phyloP scores from a whole-genome alignment of 805 yeast genomes.

The Yarrowia sp. region DNA sequence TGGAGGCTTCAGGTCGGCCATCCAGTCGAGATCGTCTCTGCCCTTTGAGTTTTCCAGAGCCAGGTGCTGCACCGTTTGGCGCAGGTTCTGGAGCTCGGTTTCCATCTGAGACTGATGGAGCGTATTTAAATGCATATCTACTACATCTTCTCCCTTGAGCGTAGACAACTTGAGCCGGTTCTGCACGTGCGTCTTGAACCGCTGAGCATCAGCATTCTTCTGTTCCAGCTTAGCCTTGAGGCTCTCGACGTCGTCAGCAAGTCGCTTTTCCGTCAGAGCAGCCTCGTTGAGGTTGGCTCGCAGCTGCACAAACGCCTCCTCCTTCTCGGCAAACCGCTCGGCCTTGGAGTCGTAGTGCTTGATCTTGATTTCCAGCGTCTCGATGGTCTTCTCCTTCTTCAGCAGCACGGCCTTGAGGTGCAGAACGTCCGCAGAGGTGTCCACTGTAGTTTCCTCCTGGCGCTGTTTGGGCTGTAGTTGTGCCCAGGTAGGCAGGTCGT shows the following conservation, averaged over 20 bases:
- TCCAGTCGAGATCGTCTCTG: constrained; percentile 5
- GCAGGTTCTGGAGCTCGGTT: constrained; percentile 1
- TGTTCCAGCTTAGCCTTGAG: constrained; percentile 2
- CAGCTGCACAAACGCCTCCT: constrained; percentile 6
- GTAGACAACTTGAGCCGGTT: constrained; percentile 13
- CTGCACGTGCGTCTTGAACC: constrained; percentile 12
- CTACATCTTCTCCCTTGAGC: constrained; percentile 18
- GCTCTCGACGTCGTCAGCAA: neutral
- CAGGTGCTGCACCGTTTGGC: constrained; percentile 12
- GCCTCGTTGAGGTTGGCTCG: constrained; percentile 18
- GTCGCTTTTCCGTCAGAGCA: neutral
- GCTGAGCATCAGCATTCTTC: neutral
- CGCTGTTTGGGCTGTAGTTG: constrained; percentile 6
- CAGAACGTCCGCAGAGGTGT: neutral
- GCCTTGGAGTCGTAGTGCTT: constrained; percentile 16
- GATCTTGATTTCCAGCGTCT: constrained; percentile 17
- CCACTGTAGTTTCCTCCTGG: neutral
- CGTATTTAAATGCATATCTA: constrained; percentile 22
- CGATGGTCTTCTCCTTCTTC: constrained; percentile 17
- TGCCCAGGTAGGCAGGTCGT: constrained; percentile 20
- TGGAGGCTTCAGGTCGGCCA: neutral
- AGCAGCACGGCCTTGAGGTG: constrained; percentile 9
- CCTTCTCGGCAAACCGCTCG: constrained; percentile 11
- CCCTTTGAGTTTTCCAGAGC: neutral
- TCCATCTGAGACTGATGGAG: constrained; percentile 23